A percentile compares a stretch with the other conserved stretches of the same genome.
Conservation (phyloP, 768 basidiomycete species). For the Pluteus cervinus region DNA sequence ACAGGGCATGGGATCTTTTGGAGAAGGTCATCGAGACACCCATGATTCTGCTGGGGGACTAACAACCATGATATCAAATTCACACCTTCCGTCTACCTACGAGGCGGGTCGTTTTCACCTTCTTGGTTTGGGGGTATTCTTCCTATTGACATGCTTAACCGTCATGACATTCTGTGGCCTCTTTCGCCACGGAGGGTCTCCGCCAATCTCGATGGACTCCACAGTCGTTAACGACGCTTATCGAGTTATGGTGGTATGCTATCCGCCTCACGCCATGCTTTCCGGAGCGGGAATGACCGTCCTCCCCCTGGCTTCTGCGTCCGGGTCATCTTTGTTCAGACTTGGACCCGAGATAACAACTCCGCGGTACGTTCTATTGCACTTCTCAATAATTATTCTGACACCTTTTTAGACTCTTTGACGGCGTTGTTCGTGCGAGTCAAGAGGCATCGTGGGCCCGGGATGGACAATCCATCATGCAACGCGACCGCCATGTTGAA, state of each 20-base stretch:
- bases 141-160: slow-evolving; percentile 1
- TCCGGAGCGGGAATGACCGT: slow-evolving; percentile 6
- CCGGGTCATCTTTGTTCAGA: no score
- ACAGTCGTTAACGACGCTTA: slow-evolving; percentile 3
- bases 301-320: no score
- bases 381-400: no score
- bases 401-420: no score
- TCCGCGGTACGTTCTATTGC: no score
- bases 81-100: slow-evolving; percentile 7
- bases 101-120: slow-evolving; percentile 12
- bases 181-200: slow-evolving; percentile 11
- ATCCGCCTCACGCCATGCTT: slow-evolving; percentile 10
- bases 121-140: slow-evolving; percentile 8
- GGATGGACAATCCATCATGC: no score
- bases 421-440: no score
- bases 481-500: no score
- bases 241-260: slow-evolving; percentile 8
- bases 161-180: slow-evolving; percentile 9
- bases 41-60: slow-evolving; percentile 7
- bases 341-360: no score
- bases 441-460: no score
- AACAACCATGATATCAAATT: slow-evolving; percentile 7
- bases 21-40: slow-evolving; percentile 7
- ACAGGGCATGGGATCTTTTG: slow-evolving; percentile 8
- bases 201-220: slow-evolving; percentile 6